Conservation (phyloP, 2,329 filamentous ascomycete species). For the Zymoseptoria ardabiliae region DNA sequence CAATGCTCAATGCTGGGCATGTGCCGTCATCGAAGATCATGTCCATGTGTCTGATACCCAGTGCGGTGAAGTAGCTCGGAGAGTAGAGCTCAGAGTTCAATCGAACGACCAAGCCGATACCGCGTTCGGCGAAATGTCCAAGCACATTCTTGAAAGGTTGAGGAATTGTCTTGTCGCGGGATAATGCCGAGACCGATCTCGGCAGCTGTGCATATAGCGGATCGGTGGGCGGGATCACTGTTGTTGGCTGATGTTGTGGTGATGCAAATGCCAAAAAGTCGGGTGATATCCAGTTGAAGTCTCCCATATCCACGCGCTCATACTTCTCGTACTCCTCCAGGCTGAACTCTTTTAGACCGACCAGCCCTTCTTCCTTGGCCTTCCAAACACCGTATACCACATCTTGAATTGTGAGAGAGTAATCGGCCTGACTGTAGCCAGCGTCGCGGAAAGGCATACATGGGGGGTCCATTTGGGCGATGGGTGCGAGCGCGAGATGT, state of each 20-base stretch:
- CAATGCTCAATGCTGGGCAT: constrained; percentile 80
- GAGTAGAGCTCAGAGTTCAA: constrained; percentile 95
- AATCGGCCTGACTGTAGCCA: constrained; percentile 97
- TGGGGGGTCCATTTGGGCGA: constrained; percentile 92
- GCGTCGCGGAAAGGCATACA: constrained; percentile 98
- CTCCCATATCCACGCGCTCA: constrained; percentile 93
- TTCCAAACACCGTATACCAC: constrained; percentile 98
- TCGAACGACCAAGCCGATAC: constrained; percentile 88
- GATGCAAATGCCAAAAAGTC: constrained; percentile 95
- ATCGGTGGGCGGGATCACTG: constrained; percentile 63
- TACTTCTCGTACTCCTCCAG: constrained; percentile 95
- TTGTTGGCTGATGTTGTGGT: constrained; percentile 72
- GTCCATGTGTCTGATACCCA: constrained; percentile 92
- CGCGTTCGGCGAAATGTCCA: constrained; percentile 75
- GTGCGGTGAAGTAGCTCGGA: constrained; percentile 89
- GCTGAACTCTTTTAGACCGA: constrained; percentile 86
- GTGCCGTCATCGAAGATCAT: constrained; percentile 99
- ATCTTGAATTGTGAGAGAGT: constrained; percentile 90
- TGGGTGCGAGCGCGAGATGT: constrained; percentile 87
- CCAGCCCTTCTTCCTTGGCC: constrained; percentile 91
- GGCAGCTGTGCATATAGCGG: constrained; percentile 69
- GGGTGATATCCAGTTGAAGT: constrained; percentile 99
- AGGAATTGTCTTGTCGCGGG: constrained; percentile 60
- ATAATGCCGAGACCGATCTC: constrained; percentile 64
- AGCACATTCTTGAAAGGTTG: constrained; percentile 94